These are phyloP conservation scores for Populus hybrid DNA, from an alignment of 441 rosid genomes.

Conservation along the genomic window DNA sequence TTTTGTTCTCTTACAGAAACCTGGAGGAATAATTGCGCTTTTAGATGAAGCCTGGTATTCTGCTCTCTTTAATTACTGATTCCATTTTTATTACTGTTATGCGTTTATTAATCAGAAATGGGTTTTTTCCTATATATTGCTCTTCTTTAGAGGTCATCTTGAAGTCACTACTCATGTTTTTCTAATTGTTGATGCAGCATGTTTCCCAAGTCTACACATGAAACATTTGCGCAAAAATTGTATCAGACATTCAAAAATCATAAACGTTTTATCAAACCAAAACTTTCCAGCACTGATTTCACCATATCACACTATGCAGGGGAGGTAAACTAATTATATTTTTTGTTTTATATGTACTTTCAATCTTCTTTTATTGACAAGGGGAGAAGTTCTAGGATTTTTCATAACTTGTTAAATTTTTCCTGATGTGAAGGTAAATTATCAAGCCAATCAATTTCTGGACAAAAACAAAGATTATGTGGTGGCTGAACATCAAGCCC, in stretches of 20 bases:
- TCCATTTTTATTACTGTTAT: conserved; percentile 2
- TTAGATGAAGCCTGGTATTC: conserved; percentile 97
- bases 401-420: conserved; percentile 11
- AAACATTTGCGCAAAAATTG: conserved; percentile 95
- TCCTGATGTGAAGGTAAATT: conserved; percentile 53
- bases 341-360: background rate
- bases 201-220: conserved; percentile 97
- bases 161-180: conserved; percentile 16
- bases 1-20: conserved; percentile 64
- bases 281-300: conserved; percentile 89
- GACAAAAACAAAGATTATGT: conserved; percentile 98
- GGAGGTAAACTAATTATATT: conserved; percentile 52
- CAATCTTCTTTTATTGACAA: background rate
- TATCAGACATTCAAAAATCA: conserved; percentile 85
- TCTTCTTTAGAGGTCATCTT: conserved; percentile 4
- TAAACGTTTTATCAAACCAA: conserved; percentile 90
- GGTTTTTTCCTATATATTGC: background rate
- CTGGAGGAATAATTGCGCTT: conserved; percentile 94
- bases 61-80: conserved; percentile 12
- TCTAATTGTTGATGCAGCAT: conserved; percentile 53
- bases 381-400: conserved; percentile 9
- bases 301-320: conserved; percentile 95
- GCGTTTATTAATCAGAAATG: conserved; percentile 14
- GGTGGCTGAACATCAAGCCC: conserved; percentile 94
- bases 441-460: conserved; percentile 87